A percentile compares a stretch with the other conserved stretches of the same genome.
Conservation (phyloP, 129 eudicot genomes). For the Lactuca saligna region DNA sequence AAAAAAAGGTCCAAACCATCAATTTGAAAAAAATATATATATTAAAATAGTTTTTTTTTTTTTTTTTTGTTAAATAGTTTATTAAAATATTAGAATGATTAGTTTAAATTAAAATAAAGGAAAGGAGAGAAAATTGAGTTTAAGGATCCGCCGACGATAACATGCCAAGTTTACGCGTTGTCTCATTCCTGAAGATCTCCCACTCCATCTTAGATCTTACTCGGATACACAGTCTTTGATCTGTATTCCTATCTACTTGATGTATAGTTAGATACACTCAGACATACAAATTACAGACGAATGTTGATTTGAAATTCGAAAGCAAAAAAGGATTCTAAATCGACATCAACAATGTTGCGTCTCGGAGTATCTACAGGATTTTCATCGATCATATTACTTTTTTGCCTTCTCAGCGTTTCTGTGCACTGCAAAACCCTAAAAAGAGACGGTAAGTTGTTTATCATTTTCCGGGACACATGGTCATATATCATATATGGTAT, state of each 20-base stretch:
- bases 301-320: conserved; percentile 10
- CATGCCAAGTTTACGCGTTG: conserved; percentile 29
- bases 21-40: no score
- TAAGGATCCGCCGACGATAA: conserved; percentile 39
- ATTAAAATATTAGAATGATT: no score
- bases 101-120: background rate
- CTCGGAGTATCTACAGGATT: conserved; percentile 23
- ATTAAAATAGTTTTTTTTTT: no score
- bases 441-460: conserved; percentile 65
- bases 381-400: conserved; percentile 23
- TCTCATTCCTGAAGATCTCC: background rate
- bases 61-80: no score
- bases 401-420: conserved; percentile 39
- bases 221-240: conserved; percentile 1
- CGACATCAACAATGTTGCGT: conserved; percentile 28
- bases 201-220: conserved; percentile 2
- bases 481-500: background rate
- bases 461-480: conserved; percentile 5
- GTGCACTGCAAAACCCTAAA: conserved; percentile 82
- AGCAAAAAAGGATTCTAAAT: conserved; percentile 3
- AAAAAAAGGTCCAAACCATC: no score
- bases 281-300: background rate
- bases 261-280: background rate
- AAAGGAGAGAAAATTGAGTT: background rate
- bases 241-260: conserved; percentile 14